Evolutionary conservation across 1,284 basidiomycete genomes (phyloP).

Genomic region (Ceratobasidium sp.): DNA sequence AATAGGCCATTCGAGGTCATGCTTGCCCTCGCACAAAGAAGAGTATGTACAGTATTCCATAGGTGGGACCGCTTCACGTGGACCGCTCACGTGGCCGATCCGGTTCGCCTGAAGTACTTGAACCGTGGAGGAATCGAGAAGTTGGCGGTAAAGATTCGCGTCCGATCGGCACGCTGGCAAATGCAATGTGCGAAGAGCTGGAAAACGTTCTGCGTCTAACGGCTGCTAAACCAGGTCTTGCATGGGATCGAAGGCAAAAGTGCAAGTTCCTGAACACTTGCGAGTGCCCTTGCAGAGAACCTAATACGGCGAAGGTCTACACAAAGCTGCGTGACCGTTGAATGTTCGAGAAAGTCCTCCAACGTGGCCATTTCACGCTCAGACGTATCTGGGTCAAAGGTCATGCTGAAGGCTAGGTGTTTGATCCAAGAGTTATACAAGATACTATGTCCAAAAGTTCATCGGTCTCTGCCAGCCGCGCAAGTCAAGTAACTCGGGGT

Average conservation of each 20-base stretch:
- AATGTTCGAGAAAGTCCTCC: not conserved
- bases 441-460: not conserved
- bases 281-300: not conserved
- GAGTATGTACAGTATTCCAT: no score
- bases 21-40: no score
- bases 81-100: no score
- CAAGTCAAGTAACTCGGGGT: slow-evolving; percentile 14
- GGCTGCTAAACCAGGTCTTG: no score
- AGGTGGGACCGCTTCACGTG: no score
- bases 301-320: not conserved
- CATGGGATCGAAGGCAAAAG: not conserved
- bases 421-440: not conserved
- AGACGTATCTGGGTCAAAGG: not conserved
- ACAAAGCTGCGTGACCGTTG: not conserved
- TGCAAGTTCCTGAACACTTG: not conserved
- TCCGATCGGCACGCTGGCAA: not conserved
- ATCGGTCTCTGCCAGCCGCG: not conserved
- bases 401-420: not conserved
- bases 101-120: not conserved
- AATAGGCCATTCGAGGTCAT: no score
- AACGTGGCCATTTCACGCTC: not conserved
- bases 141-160: no score
- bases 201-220: not conserved
- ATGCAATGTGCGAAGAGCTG: slow-evolving; percentile 5
- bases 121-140: not conserved